Percentiles rank a stretch among this genome's conserved stretches.
Evolutionary conservation across 2,329 filamentous ascomycete species (phyloP).

Genomic region (Periconia sp.): DNA sequence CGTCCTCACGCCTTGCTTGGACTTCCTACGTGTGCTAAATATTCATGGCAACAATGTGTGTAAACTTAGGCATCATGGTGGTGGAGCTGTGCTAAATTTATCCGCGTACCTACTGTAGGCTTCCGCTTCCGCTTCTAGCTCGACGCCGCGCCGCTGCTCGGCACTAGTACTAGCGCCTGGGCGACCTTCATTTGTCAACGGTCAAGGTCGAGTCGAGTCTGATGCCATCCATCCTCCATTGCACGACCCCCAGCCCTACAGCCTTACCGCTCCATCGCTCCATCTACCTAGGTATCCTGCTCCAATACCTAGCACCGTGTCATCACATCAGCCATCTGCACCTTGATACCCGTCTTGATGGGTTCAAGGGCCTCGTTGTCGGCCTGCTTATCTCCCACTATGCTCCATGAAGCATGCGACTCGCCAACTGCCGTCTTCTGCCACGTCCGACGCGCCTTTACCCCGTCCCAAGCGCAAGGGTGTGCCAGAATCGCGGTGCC

Average conservation of each 20-base stretch:
- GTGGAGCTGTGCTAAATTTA: constrained; percentile 3
- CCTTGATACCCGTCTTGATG: background rate
- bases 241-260: constrained; percentile 8
- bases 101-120: constrained; percentile 3
- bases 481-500: background rate
- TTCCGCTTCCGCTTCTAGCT: background rate
- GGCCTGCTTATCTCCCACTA: too few species aligned
- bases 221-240: background rate
- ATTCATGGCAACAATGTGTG: background rate
- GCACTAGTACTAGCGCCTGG: background rate
- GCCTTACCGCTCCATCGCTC: constrained; percentile 1
- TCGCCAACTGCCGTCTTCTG: background rate
- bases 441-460: background rate
- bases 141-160: background rate
- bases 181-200: background rate
- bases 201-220: background rate
- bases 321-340: background rate
- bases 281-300: too few species aligned
- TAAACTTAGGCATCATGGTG: background rate
- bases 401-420: background rate
- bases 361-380: background rate
- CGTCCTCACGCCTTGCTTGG: background rate
- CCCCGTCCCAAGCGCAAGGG: background rate
- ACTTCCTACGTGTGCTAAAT: background rate
- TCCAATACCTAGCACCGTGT: background rate